Evolutionary conservation across 2,329 filamentous ascomycete genomes (phyloP), one percentile per base, ranked within the genome.

Genomic region (Fusarium pininemorale): DNA sequence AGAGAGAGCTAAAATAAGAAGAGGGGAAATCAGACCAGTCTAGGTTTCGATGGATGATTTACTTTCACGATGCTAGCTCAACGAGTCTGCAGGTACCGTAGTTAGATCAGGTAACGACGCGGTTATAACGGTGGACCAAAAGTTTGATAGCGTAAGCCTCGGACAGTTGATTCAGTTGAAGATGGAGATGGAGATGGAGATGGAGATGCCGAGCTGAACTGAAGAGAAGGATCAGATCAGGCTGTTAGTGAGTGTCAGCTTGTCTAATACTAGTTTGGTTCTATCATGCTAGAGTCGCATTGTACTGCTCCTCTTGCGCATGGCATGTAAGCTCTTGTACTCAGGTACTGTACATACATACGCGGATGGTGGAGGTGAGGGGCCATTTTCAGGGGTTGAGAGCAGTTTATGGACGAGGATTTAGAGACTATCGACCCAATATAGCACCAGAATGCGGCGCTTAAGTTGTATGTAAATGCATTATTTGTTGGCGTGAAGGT

Each of bases 101-200:
- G 37, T 58, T 66, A 72, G 65, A 63, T 72, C 69, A 65, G 70
- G 50, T 63, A 53, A 51, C 51, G 56, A 47, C 51, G 28, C 30
- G 56, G 56, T 62, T 61, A 51, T 51, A 70, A 66, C 67, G 67
- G 68, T 71, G 68, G 42, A 50, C 58, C 50, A 41, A 30, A 58
- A 64, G 59, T n/a, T 54, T 50, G 55, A 66, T 67, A 62, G 61
- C 50, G 68, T 20, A 69, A 53, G 35, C 56, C 53, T 63, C 13
- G 32, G 55, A 53, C 22, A 44, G 51, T 30, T 57, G 54, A 60
- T 55, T 66, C 67, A 70, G 61, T 66, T 62, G 60, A 61, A 39
- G 47, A 41, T 69, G 20, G 50, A 18, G 61, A 47, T 61, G 60
- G 56, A 38, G 61, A 47, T 61, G 60, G 56, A 38, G 53, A 41